Percentiles rank a stretch among this genome's conserved stretches.
Evolutionary conservation across 768 basidiomycete genomes (phyloP).

Genomic region (Termitomyces sp.): DNA sequence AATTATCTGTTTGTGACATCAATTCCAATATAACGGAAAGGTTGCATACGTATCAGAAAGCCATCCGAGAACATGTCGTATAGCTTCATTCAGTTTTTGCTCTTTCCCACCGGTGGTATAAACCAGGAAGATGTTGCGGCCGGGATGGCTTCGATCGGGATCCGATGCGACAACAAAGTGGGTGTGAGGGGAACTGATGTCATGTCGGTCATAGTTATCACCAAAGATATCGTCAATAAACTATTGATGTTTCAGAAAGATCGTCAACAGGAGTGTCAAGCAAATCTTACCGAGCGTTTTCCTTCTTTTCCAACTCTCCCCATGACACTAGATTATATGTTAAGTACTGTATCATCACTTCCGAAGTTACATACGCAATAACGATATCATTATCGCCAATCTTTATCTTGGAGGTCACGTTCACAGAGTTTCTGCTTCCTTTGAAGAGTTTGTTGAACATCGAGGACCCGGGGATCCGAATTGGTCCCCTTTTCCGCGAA

Average conservation of each 20-base stretch:
- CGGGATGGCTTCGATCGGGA: neutral
- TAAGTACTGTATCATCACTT: neutral
- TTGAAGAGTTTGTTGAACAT: constrained; percentile 3
- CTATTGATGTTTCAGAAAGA: neutral
- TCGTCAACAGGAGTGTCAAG: neutral
- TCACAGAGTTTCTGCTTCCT: neutral
- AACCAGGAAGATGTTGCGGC: constrained; percentile 7
- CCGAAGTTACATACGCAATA: constrained; percentile 4
- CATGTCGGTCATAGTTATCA: neutral
- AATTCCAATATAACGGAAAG: neutral
- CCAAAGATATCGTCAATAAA: constrained; percentile 7
- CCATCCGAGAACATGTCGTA: constrained; percentile 6
- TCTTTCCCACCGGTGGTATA: constrained; percentile 5
- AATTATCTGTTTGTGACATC: neutral
- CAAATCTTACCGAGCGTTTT: constrained; percentile 5
- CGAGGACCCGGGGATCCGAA: neutral
- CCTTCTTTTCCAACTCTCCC: constrained; percentile 7
- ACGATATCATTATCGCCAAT: constrained; percentile 3
- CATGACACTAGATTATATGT: constrained; percentile 3
- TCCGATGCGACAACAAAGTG: constrained; percentile 4
- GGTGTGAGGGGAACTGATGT: neutral
- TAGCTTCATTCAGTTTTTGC: constrained; percentile 8
- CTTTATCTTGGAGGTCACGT: neutral
- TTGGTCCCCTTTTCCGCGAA: neutral
- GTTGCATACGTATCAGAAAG: constrained; percentile 9